Percentiles rank a stretch among this genome's conserved stretches.
phyloP scores from a whole-genome alignment of 73 alveolate genomes.

The Tetrahymena thermophila region DNA sequence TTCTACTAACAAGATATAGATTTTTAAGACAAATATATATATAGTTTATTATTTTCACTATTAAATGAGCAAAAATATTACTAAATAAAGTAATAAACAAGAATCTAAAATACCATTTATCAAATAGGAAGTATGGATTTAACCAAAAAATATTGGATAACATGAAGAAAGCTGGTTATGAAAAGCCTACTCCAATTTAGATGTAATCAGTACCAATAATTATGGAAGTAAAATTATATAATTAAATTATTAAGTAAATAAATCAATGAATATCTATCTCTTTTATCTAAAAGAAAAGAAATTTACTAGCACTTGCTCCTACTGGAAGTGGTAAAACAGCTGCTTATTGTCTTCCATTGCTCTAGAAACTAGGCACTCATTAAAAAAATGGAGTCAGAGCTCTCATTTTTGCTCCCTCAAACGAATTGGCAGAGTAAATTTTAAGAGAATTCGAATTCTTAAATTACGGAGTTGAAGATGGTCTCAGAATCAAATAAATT shows the following conservation, averaged over 20 bases:
- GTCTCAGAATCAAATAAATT: slow-evolving; percentile 11
- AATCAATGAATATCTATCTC: neutral
- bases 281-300: neutral
- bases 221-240: neutral
- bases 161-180: slow-evolving; percentile 6
- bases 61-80: no score
- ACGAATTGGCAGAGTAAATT: slow-evolving; percentile 63
- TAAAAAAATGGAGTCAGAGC: slow-evolving; percentile 54
- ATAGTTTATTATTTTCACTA: no score
- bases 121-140: neutral
- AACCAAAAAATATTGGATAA: neutral
- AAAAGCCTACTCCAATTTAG: slow-evolving; percentile 33
- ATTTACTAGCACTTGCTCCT: slow-evolving; percentile 53
- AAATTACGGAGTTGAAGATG: slow-evolving; percentile 27
- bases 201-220: slow-evolving; percentile 25
- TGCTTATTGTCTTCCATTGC: slow-evolving; percentile 39
- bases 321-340: slow-evolving; percentile 60
- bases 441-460: slow-evolving; percentile 40
- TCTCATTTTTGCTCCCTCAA: slow-evolving; percentile 60
- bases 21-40: neutral
- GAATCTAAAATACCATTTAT: neutral
- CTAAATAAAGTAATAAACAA: neutral
- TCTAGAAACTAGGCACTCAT: slow-evolving; percentile 6
- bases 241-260: neutral
- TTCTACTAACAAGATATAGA: neutral